phyloP scores from a whole-genome alignment of 2,329 filamentous ascomycete genomes.

The Chalara sp. region DNA sequence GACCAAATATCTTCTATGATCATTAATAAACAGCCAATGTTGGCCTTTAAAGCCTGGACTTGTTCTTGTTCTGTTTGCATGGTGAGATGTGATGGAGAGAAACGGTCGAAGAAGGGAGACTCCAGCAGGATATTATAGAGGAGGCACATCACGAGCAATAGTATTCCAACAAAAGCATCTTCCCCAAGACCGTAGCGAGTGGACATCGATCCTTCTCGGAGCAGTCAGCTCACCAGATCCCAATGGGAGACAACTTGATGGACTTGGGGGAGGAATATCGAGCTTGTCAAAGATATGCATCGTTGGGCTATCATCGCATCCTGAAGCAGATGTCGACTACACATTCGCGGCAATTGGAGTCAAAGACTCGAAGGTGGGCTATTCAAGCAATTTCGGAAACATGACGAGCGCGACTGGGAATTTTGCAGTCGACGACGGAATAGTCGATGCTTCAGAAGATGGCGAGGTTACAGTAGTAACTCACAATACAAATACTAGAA shows the following conservation, averaged over 20 bases:
- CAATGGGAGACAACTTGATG: constrained; percentile 64
- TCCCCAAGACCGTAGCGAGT: constrained; percentile 36
- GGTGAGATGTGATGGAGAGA: too few relatives aligned
- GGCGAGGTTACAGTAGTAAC: constrained; percentile 46
- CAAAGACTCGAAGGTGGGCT: constrained; percentile 52
- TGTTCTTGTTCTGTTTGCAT: too few relatives aligned
- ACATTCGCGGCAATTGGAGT: constrained; percentile 67
- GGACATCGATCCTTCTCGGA: constrained; percentile 48
- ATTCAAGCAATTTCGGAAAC: constrained; percentile 68
- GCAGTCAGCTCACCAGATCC: constrained; percentile 60
- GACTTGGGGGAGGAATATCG: constrained; percentile 63
- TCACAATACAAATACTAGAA: constrained; percentile 68
- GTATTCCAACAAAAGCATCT: constrained; percentile 49
- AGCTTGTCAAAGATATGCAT: constrained; percentile 67
- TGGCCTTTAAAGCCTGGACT: too few relatives aligned
- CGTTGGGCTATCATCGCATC: constrained; percentile 42
- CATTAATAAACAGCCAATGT: too few relatives aligned
- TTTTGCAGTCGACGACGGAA: constrained; percentile 49
- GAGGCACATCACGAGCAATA: constrained; percentile 63
- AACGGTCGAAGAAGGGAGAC: too few relatives aligned
- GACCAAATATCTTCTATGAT: too few relatives aligned
- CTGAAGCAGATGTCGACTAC: constrained; percentile 56
- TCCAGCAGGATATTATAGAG: constrained; percentile 55
- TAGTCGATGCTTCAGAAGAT: constrained; percentile 31
- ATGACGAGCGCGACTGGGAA: constrained; percentile 64